Base-by-base conservation (phyloP, 2,329 filamentous ascomycete genomes). In the Pyrenophora tritici-repentis region DNA sequence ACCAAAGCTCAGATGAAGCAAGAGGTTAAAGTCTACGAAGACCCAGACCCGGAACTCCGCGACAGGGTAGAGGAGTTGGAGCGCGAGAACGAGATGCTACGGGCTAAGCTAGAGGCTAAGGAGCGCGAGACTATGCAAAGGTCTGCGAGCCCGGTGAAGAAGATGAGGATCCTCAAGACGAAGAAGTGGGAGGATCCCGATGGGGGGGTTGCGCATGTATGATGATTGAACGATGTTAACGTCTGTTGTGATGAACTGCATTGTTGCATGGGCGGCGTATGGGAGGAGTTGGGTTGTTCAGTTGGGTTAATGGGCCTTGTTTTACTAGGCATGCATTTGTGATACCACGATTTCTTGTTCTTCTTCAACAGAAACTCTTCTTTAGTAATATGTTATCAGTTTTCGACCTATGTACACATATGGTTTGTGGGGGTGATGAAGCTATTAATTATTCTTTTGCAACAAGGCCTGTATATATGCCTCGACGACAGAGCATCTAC, bases 131-230 rank as follows among this genome's bases (percentile, higher is more conserved):
- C 65, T 47, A 66, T 65, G 50, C 54, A 52, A 36, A 55, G 63
- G 32, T 72, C 68, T 52, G 55, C 75, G 56, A 79, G 75, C 64
- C 78, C 77, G 24, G 72, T 75, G 14, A 79, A 78, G 72, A 80
- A 78, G 69, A 76, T 79, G 70, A 70, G 77, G 53, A 75, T 79
- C 42, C 59, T 81, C 29, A 81, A 81, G 71, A 71, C 73, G 43
- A 78, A 76, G 67, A 77, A 73, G 67, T 81, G 77, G 77, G 73
- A 75, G 42, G 69, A 73, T 56, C 71, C 68, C 4, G 70, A 70
- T n/a, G 48, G 50, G 39, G 4, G 49, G 44, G 9, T 55, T 63
- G 41, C 58, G 55, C n/a, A 24, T 58, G 36, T 57, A 61, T 36
- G 61, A 66, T 55, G 43, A 58, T 35, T 61, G 44, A 59, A 34